Conservation (phyloP, 1,139 yeast species). For the Arxiozyma heterogenica region DNA sequence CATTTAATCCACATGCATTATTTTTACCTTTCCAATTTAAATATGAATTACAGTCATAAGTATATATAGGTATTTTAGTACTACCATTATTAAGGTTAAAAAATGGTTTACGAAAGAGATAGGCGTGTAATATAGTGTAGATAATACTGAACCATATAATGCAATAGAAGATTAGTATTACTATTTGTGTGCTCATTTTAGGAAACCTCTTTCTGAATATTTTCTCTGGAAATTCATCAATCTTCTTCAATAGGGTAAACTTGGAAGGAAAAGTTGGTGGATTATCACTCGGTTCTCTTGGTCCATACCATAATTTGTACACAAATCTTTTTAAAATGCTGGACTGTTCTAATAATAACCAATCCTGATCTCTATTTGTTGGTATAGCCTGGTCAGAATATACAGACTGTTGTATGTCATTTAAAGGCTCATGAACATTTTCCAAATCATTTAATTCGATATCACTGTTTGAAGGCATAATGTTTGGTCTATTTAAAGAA, state of each 20-base stretch:
- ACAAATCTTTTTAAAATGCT: constrained; percentile 19
- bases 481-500: not conserved
- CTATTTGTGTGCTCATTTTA: constrained; percentile 23
- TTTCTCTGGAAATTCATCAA: constrained; percentile 40
- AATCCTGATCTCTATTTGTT: constrained; percentile 28
- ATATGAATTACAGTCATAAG: constrained; percentile 40
- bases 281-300: constrained; percentile 39
- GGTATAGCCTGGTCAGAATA: not conserved
- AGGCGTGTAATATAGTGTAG: constrained; percentile 21
- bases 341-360: constrained; percentile 36
- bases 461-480: not conserved
- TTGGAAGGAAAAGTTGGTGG: constrained; percentile 34
- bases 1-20: constrained; percentile 68
- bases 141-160: constrained; percentile 25
- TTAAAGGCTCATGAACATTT: not conserved
- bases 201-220: constrained; percentile 31
- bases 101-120: constrained; percentile 23
- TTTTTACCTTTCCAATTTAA: constrained; percentile 67
- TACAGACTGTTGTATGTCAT: not conserved
- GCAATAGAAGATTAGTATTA: constrained; percentile 34
- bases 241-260: constrained; percentile 20
- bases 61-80: constrained; percentile 22
- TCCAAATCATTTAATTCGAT: not conserved
- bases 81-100: constrained; percentile 16
- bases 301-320: constrained; percentile 43